These are phyloP conservation scores for Mortierella sp. DNA, from an alignment of 371 early-diverging fungal species.

Conservation along the genomic window DNA sequence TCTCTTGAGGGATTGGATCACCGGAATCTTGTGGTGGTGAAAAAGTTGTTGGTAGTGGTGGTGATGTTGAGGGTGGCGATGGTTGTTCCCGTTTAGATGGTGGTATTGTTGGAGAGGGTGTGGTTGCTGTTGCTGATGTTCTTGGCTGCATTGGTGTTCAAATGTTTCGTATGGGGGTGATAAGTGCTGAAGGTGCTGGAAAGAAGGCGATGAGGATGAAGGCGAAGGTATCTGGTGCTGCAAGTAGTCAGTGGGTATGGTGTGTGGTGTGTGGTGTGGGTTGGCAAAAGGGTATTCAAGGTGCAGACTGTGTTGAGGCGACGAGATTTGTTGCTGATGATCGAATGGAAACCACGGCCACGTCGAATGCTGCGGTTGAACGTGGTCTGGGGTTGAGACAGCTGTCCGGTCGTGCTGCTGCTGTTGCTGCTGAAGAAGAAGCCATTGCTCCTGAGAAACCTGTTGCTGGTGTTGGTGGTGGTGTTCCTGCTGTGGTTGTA, in stretches of 20 bases:
- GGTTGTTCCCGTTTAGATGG: neutral
- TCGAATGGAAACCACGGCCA: neutral
- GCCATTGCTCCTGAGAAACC: neutral
- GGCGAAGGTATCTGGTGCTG: neutral
- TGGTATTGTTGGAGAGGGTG: neutral
- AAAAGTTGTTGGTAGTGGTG: neutral
- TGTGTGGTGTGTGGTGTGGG: neutral
- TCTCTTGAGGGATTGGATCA: slow-evolving; percentile 27
- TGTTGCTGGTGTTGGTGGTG: neutral
- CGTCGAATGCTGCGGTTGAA: neutral
- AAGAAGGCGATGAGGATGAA: neutral
- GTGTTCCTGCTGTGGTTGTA: too few relatives aligned
- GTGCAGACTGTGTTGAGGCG: neutral
- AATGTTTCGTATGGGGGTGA: neutral
- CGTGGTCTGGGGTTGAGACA: neutral
- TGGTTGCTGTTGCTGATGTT: neutral
- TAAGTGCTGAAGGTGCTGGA: neutral
- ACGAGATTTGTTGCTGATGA: neutral
- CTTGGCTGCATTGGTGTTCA: neutral
- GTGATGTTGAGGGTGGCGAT: neutral
- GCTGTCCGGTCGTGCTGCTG: neutral
- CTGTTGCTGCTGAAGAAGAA: neutral
- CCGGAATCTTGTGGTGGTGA: neutral
- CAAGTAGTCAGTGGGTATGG: neutral
- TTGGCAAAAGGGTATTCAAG: neutral